Evolutionary conservation across 208 protist species (phyloP), one percentile per base, ranked within the genome.

Genomic region (Tetramitus jugosus): DNA sequence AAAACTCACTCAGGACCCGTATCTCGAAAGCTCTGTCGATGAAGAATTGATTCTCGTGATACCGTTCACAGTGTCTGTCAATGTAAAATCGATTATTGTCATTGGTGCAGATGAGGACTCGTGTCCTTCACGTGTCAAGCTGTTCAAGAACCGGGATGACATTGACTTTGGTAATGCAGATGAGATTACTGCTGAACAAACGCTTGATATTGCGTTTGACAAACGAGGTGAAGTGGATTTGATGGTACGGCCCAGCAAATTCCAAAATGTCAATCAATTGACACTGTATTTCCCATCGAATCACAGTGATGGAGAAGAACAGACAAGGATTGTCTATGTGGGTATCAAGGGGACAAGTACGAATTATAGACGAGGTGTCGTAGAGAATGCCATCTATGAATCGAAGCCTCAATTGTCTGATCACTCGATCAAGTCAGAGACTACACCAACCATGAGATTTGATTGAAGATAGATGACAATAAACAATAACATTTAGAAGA

Each of bases 341-440:
- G 65, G 39, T 13, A 37, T 71, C 20, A 71, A 71, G 39, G 65
- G 65, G 35, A 40, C 43, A 17, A 26, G 35, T n/a, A 40, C 65
- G 26, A 29, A 42, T 49, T 71, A 52, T 71, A 71, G 49, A n/a
- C 0, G 65, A 49, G 8, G 39, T 26, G 65, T 29, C 33, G 65
- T 71, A 14, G 39, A 71, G 17, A n/a, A n/a, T n/a, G 40, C 65
- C 0, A 49, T 71, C 20, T 71, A 71, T 71, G 65, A 71, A 49
- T 6, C 65, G 20, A 37, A 29, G 13, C 65, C 65, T 49, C 35
- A 71, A 49, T 23, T 71, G 40, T 37, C 1, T 3, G 65, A 71
- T 33, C 65, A 71, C 17, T 35, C 43, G 13, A 40, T 71, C 14
- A 56, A 20, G 49, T 10, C 49, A 10, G 49, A 56, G n/a, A n/a